Conservation (phyloP, 2,329 filamentous ascomycete genomes). For the Hypoxylon sp. region DNA sequence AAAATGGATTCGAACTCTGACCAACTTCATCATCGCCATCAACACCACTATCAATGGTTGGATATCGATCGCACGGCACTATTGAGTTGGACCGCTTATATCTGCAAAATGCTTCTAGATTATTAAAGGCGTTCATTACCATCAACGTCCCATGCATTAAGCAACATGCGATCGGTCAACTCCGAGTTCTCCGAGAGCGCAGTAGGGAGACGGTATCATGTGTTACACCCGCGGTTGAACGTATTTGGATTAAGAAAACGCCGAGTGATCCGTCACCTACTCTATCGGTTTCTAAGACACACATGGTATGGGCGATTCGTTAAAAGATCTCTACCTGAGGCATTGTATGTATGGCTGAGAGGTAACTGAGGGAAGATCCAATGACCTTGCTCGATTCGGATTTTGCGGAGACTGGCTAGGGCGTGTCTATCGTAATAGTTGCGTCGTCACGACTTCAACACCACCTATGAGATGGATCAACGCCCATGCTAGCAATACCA, state of each 20-base stretch:
- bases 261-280: constrained; percentile 23
- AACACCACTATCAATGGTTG: neutral
- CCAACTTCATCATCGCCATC: neutral
- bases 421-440: constrained; percentile 33
- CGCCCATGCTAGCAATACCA: constrained; percentile 16
- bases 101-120: neutral
- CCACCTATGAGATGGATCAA: constrained; percentile 9
- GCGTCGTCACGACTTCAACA: constrained; percentile 36
- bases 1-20: neutral
- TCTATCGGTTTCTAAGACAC: neutral
- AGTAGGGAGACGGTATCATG: constrained; percentile 19
- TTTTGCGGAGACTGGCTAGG: constrained; percentile 3
- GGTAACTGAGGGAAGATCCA: neutral
- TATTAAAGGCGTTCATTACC: neutral
- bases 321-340: neutral
- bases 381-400: constrained; percentile 9
- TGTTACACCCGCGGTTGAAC: constrained; percentile 6
- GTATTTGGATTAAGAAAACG: constrained; percentile 8
- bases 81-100: neutral
- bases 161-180: constrained; percentile 20
- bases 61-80: neutral
- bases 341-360: neutral
- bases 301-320: neutral
- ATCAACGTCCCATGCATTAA: constrained; percentile 3
- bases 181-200: constrained; percentile 16